Conservation (phyloP, 2,329 filamentous ascomycete species). For the Leptographium galeiforme region DNA sequence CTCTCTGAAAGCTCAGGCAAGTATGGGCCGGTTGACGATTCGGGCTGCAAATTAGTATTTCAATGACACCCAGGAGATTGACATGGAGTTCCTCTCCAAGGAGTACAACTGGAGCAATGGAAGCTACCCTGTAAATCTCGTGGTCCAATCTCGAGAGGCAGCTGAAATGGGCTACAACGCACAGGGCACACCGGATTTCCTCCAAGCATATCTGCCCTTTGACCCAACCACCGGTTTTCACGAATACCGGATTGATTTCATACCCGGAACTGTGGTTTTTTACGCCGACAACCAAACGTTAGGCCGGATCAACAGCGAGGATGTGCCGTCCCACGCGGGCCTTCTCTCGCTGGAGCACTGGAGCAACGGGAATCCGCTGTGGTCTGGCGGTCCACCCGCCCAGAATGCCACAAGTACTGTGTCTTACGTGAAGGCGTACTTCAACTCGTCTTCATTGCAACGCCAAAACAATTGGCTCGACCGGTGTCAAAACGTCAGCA, state of each 20-base stretch:
- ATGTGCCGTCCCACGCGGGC: constrained; percentile 47
- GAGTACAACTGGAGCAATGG: constrained; percentile 40
- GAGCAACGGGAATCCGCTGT: constrained; percentile 61
- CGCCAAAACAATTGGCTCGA: constrained; percentile 24
- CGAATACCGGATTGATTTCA: constrained; percentile 70
- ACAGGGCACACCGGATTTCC: constrained; percentile 42
- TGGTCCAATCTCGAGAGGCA: constrained; percentile 56
- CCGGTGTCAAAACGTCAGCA: constrained; percentile 27
- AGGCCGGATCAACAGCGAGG: constrained; percentile 39
- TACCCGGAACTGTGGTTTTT: constrained; percentile 48
- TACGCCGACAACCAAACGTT: constrained; percentile 51
- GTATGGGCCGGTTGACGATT: not conserved
- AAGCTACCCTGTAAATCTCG: constrained; percentile 54
- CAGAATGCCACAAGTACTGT: constrained; percentile 50
- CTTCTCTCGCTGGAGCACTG: constrained; percentile 61
- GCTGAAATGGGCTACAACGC: constrained; percentile 49
- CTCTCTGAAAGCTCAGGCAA: not conserved
- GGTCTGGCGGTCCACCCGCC: constrained; percentile 58
- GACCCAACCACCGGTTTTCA: constrained; percentile 53
- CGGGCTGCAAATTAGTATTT: constrained; percentile 40
- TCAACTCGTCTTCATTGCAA: constrained; percentile 48
- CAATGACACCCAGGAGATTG: constrained; percentile 69
- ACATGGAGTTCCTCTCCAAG: constrained; percentile 63
- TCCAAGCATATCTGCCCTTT: constrained; percentile 47
- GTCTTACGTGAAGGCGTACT: constrained; percentile 64